These are phyloP conservation scores for Penicillium paradoxum DNA, from an alignment of 495 filamentous ascomycete genomes.

Conservation along the genomic window DNA sequence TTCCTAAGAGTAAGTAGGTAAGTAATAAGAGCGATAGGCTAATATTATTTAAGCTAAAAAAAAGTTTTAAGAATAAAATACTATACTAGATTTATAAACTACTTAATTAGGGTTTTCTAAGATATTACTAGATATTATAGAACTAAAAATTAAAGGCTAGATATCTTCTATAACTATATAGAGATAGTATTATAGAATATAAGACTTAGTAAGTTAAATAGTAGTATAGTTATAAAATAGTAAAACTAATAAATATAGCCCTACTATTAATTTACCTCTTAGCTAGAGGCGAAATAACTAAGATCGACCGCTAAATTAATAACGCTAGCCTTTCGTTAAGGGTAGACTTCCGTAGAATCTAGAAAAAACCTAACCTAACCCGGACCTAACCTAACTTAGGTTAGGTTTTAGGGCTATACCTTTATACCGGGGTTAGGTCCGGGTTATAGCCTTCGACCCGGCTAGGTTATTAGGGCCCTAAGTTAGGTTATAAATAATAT, in stretches of 20 bases:
- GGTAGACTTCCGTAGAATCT: too few species aligned
- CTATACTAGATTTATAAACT: background rate
- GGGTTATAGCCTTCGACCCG: too few species aligned
- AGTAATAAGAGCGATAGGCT: conserved; percentile 1
- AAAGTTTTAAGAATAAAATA: too few species aligned
- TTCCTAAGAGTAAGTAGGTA: conserved; percentile 9
- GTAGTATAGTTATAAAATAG: too few species aligned
- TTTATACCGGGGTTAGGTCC: too few species aligned
- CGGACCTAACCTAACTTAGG: too few species aligned
- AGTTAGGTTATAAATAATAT: too few species aligned
- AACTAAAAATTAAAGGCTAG: conserved; percentile 4
- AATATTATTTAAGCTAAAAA: too few species aligned
- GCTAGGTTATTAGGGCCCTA: too few species aligned
- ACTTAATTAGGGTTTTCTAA: conserved; percentile 1
- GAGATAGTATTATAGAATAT: background rate
- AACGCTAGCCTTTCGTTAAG: conserved; percentile 5
- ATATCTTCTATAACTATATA: conserved; percentile 5
- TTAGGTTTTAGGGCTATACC: too few species aligned
- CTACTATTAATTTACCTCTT: background rate
- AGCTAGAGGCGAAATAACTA: conserved; percentile 4
- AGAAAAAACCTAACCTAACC: too few species aligned
- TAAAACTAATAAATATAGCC: background rate
- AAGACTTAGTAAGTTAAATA: background rate
- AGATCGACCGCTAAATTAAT: conserved; percentile 3
- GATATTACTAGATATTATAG: conserved; percentile 4